phyloP scores from a whole-genome alignment of 139 green algal species.

The Edaphochlamys debaryana region DNA sequence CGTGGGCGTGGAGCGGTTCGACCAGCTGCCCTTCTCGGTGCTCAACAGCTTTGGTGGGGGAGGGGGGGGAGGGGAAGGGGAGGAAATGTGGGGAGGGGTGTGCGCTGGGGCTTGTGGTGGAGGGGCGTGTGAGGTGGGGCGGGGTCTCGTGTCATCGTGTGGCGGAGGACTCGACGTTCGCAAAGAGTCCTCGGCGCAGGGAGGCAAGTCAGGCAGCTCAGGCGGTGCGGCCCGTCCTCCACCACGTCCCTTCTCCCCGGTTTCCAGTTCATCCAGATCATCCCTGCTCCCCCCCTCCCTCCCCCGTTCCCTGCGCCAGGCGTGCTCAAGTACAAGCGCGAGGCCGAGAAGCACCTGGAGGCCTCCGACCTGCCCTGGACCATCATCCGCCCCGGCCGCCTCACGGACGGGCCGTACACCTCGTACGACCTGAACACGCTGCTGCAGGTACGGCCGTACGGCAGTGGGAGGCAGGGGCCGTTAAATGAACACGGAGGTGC shows the following conservation, averaged over 20 bases:
- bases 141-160: too few relatives aligned
- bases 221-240: too few relatives aligned
- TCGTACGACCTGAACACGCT: conserved; percentile 98
- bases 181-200: too few relatives aligned
- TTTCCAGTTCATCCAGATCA: too few relatives aligned
- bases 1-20: conserved; percentile 84
- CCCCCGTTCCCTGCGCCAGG: conserved; percentile 64
- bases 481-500: too few relatives aligned
- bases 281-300: too few relatives aligned
- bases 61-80: neutral
- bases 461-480: too few relatives aligned
- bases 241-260: too few relatives aligned
- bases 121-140: too few relatives aligned
- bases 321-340: conserved; percentile 93
- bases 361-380: conserved; percentile 88
- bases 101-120: neutral
- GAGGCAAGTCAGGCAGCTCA: too few relatives aligned
- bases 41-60: conserved; percentile 91
- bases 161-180: too few relatives aligned
- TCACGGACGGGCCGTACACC: conserved; percentile 98
- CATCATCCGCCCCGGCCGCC: conserved; percentile 88
- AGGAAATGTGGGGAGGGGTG: neutral
- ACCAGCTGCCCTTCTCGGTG: conserved; percentile 81
- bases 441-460: conserved; percentile 56
- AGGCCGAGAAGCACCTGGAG: conserved; percentile 78